Conservation (phyloP, 2,329 filamentous ascomycete species). For the Alternaria viburni region DNA sequence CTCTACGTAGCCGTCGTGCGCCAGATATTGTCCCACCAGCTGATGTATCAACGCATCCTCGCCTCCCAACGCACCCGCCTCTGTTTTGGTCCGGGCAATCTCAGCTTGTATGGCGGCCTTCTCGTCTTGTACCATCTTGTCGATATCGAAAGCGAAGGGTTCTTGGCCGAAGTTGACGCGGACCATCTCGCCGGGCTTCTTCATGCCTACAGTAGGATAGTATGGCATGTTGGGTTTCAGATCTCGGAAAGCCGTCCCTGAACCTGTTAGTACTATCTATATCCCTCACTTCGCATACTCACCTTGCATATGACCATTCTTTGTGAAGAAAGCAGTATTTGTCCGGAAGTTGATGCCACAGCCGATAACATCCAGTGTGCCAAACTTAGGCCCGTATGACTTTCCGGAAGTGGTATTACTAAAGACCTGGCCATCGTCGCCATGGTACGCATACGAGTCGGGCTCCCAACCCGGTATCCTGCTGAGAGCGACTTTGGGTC, state of each 20-base stretch:
- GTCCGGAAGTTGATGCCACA: constrained; percentile 70
- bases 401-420: constrained; percentile 63
- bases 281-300: constrained; percentile 24
- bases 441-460: constrained; percentile 71
- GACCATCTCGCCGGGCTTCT: constrained; percentile 66
- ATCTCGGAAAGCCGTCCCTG: constrained; percentile 74
- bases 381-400: constrained; percentile 66
- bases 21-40: constrained; percentile 84
- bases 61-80: constrained; percentile 52
- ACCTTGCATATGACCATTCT: constrained; percentile 67
- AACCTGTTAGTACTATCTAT: constrained; percentile 15
- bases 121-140: constrained; percentile 69
- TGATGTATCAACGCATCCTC: constrained; percentile 83
- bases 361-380: constrained; percentile 65
- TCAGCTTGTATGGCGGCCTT: constrained; percentile 45
- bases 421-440: constrained; percentile 70
- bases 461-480: constrained; percentile 70
- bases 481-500: constrained; percentile 63
- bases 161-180: constrained; percentile 69
- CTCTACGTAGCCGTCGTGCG: constrained; percentile 94
- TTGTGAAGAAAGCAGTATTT: constrained; percentile 68
- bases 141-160: constrained; percentile 90
- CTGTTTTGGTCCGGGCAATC: constrained; percentile 30
- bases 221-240: constrained; percentile 68
- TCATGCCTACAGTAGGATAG: constrained; percentile 69